A percentile compares a stretch with the other conserved stretches of the same genome.
Evolutionary conservation across 495 filamentous ascomycete species (phyloP).

Genomic region (Pseudomonodictys pantanalensis): DNA sequence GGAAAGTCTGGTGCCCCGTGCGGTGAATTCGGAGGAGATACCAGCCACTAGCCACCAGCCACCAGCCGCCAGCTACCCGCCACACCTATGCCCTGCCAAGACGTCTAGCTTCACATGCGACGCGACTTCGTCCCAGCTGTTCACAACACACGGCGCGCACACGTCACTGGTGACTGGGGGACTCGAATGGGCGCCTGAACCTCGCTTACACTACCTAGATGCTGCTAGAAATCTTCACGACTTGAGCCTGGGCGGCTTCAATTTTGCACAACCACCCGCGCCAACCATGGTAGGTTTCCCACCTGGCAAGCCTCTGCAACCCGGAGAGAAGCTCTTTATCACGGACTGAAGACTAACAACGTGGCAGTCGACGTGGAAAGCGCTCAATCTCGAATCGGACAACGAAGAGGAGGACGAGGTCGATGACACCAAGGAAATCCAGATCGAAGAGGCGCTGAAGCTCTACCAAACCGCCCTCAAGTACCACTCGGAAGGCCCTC

Average conservation of each 20-base stretch:
- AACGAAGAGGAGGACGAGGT: constrained; percentile 85
- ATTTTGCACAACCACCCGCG: not conserved
- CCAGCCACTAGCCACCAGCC: too few species aligned
- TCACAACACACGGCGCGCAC: not conserved
- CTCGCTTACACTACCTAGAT: not conserved
- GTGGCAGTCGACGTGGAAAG: constrained; percentile 61
- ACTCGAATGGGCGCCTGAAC: not conserved
- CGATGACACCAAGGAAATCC: constrained; percentile 92
- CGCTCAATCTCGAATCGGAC: constrained; percentile 90
- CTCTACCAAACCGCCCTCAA: constrained; percentile 90
- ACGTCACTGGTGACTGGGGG: too few species aligned
- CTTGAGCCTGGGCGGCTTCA: not conserved
- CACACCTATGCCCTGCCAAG: too few species aligned
- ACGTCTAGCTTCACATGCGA: too few species aligned
- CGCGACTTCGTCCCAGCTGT: too few species aligned
- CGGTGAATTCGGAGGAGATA: constrained; percentile 3
- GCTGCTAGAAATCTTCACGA: not conserved
- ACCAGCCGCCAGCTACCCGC: too few species aligned
- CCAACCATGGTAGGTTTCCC: constrained; percentile 28
- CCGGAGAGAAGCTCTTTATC: not conserved
- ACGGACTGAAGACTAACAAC: not conserved
- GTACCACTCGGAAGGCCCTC: constrained; percentile 81
- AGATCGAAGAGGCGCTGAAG: constrained; percentile 96
- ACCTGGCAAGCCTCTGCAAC: not conserved
- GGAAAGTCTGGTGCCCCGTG: not conserved